Percentiles rank a stretch among this genome's conserved stretches.
Conservation (phyloP, 768 basidiomycete genomes). For the Tricholomella constricta region DNA sequence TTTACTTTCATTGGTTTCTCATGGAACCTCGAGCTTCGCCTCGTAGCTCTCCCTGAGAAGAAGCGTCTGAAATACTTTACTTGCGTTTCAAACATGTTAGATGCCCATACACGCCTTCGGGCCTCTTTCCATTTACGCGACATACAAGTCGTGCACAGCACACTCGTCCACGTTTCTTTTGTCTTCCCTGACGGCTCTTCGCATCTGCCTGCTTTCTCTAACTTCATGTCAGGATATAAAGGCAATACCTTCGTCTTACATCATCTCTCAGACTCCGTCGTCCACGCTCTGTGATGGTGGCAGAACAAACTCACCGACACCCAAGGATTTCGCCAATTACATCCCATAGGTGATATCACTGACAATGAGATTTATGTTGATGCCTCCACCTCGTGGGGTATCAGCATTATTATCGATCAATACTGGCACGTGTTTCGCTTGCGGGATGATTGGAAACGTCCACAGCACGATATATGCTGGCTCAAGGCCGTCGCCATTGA, state of each 20-base stretch:
- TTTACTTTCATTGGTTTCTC: slow-evolving; percentile 34
- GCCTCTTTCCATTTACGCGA: slow-evolving; percentile 21
- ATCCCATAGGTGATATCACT: neutral
- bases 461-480: slow-evolving; percentile 27
- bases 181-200: slow-evolving; percentile 23
- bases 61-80: slow-evolving; percentile 31
- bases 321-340: slow-evolving; percentile 12
- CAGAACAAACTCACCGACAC: neutral
- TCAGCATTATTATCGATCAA: slow-evolving; percentile 31
- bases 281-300: slow-evolving; percentile 35
- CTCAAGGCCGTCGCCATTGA: slow-evolving; percentile 26
- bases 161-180: slow-evolving; percentile 33
- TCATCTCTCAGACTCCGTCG: slow-evolving; percentile 19
- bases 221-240: slow-evolving; percentile 23
- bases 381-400: slow-evolving; percentile 41
- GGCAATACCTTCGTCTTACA: slow-evolving; percentile 11
- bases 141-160: slow-evolving; percentile 29
- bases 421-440: slow-evolving; percentile 33
- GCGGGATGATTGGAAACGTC: slow-evolving; percentile 13
- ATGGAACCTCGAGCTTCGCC: slow-evolving; percentile 29
- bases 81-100: slow-evolving; percentile 16
- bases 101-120: slow-evolving; percentile 1
- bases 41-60: slow-evolving; percentile 29
- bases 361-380: slow-evolving; percentile 33
- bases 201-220: slow-evolving; percentile 24